Percentiles rank a stretch among this genome's conserved stretches.
Evolutionary conservation across 495 filamentous ascomycete species (phyloP).

Genomic region (Amniculicola lignicola): DNA sequence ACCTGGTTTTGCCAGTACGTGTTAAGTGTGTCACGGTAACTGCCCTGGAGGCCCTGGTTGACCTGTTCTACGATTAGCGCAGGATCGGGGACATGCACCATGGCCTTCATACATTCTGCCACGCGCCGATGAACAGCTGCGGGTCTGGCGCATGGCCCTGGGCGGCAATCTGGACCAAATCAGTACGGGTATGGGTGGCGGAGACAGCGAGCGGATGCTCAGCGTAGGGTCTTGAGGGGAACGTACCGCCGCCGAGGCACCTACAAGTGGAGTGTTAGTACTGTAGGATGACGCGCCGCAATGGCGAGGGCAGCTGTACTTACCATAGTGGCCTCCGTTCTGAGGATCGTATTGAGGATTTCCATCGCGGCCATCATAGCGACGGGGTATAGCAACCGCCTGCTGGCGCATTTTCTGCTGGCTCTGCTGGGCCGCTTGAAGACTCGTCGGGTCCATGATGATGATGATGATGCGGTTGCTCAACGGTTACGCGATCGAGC

Average conservation of each 20-base stretch:
- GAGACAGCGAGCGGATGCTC: constrained; percentile 15
- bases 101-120: constrained; percentile 72
- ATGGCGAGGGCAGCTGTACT: constrained; percentile 33
- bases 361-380: constrained; percentile 43
- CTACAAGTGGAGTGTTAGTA: constrained; percentile 45
- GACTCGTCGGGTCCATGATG: constrained; percentile 56
- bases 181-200: constrained; percentile 4
- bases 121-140: constrained; percentile 87
- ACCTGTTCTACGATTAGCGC: constrained; percentile 54
- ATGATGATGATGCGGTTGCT: neutral
- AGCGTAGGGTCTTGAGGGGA: too few species aligned
- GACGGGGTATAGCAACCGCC: constrained; percentile 26
- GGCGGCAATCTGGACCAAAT: constrained; percentile 49
- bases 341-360: constrained; percentile 71
- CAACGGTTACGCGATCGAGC: constrained; percentile 19
- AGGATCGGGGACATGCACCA: neutral
- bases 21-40: constrained; percentile 92
- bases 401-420: constrained; percentile 57
- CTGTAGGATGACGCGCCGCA: neutral
- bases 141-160: constrained; percentile 78
- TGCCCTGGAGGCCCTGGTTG: constrained; percentile 89
- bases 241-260: constrained; percentile 78
- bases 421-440: constrained; percentile 49
- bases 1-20: constrained; percentile 99
- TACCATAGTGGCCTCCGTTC: constrained; percentile 89